Base-by-base conservation (phyloP, 2,329 filamentous ascomycete genomes). In the Apiospora hydei region DNA sequence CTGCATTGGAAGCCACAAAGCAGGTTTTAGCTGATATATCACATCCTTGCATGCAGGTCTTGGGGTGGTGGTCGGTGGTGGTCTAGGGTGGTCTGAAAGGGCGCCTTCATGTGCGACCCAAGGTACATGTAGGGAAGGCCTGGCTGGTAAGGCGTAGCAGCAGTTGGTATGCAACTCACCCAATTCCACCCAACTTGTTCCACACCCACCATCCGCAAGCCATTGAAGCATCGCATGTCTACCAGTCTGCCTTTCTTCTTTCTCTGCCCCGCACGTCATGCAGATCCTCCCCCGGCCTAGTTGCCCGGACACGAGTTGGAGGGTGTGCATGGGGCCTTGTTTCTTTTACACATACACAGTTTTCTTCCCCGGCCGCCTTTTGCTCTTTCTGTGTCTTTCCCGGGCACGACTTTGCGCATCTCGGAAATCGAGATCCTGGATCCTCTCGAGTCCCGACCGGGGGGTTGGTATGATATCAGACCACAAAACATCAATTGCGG, bases 251-350 rank as follows among this genome's bases (percentile, higher is more conserved):
- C 21, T 49, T 24, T 24, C 21, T 57, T 7, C 4, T 16, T n/a
- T 41, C 18, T 14, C n/a, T 64, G 57, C 57, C 38, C 57, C 57
- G 57, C 57, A 38, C 34, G 57, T 74, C 72, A 68, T 74, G 72
- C 72, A 72, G 72, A 76, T 76, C 75, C 34, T 66, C 57, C 57
- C 57, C 44, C 34, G 53, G 70, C 71, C 74, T 73, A 74, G 69
- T 73, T 73, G 72, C 69, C 69, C 71, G 72, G 73, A 76, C 75
- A 76, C 74, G 74, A 75, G 74, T 71, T 71, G 67, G 71, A 72
- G 73, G 69, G 61, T 72, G 72, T 64, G 57, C 13, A 64, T 34
- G 30, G 30, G 53, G 16, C 6, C 57, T 18, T 61, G 53, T 43
- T 43, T 43, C 30, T 38, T 57, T 24, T 26, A 14, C 24, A 34